Percentiles rank a stretch among this genome's conserved stretches.
Evolutionary conservation across 2,329 filamentous ascomycete genomes (phyloP).

Genomic region (Dothiorella sarmentorum): DNA sequence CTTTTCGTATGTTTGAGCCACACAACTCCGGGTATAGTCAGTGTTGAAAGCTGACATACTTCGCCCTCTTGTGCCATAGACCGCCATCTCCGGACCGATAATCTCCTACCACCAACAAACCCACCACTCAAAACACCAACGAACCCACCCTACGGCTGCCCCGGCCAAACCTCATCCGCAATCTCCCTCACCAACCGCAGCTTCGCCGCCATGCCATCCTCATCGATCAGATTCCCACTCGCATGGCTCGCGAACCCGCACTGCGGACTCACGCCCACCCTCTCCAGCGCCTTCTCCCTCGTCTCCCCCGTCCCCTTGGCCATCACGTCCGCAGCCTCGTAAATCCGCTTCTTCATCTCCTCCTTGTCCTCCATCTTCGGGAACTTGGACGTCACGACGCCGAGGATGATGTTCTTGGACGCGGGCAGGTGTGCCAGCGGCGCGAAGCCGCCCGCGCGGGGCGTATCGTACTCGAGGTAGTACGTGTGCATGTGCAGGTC

Average conservation of each 20-base stretch:
- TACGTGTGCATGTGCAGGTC: constrained; percentile 30
- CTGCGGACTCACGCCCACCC: constrained; percentile 43
- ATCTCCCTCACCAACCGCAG: constrained; percentile 65
- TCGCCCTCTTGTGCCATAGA: not conserved
- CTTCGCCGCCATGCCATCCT: constrained; percentile 68
- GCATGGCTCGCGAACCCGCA: constrained; percentile 60
- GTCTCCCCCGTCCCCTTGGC: constrained; percentile 62
- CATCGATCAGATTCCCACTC: constrained; percentile 63
- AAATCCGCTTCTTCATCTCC: constrained; percentile 40
- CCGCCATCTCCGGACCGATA: not conserved
- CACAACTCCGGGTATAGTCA: constrained; percentile 3
- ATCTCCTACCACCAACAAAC: not conserved
- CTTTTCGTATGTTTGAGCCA: not conserved
- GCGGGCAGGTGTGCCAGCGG: constrained; percentile 39
- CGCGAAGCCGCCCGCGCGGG: constrained; percentile 43
- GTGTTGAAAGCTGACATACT: constrained; percentile 12
- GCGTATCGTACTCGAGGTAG: constrained; percentile 42
- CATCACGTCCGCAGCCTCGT: constrained; percentile 57
- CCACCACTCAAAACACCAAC: not conserved
- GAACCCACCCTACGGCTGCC: constrained; percentile 44
- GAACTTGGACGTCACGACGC: constrained; percentile 43
- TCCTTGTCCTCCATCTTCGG: constrained; percentile 41
- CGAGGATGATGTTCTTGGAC: constrained; percentile 43
- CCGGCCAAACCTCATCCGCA: constrained; percentile 67
- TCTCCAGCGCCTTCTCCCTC: constrained; percentile 62